These are phyloP conservation scores for Cercospora sp. DNA, from an alignment of 2,329 filamentous ascomycete genomes.

Conservation along the genomic window DNA sequence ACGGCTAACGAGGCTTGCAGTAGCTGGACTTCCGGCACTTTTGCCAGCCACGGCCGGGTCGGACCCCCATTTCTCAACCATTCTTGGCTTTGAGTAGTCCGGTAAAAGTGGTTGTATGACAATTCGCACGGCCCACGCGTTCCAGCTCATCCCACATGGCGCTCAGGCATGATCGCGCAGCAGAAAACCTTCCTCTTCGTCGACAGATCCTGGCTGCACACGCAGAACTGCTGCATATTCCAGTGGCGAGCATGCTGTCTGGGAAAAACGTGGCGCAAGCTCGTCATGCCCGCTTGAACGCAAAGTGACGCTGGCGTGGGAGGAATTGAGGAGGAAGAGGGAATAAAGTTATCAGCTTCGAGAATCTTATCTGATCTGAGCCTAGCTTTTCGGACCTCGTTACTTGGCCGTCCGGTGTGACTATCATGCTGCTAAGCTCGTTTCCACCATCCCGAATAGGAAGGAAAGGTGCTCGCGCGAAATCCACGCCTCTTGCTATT, in stretches of 20 bases:
- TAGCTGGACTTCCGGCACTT: not conserved
- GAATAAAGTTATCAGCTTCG: constrained; percentile 1
- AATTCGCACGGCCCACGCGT: not conserved
- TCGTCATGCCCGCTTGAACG: not conserved
- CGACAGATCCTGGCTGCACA: not conserved
- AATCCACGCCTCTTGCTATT: too few relatives aligned
- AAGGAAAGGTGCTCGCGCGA: too few relatives aligned
- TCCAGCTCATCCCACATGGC: not conserved
- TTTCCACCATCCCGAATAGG: too few relatives aligned
- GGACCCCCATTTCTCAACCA: not conserved
- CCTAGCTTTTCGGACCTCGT: not conserved
- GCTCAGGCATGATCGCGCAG: not conserved
- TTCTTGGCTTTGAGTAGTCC: not conserved
- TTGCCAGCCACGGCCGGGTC: not conserved
- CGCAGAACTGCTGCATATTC: not conserved
- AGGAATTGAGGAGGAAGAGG: not conserved
- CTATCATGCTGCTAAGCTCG: too few relatives aligned
- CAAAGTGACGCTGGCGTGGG: not conserved
- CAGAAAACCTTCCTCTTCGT: not conserved
- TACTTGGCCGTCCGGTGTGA: not conserved
- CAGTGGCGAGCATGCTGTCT: not conserved
- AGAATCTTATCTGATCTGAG: not conserved
- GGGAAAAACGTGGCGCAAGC: not conserved
- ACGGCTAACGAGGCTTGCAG: not conserved
- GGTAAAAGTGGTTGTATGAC: not conserved